These are phyloP conservation scores for Sugiyamaella chiloensis DNA, from an alignment of 805 yeast genomes.

Conservation along the genomic window DNA sequence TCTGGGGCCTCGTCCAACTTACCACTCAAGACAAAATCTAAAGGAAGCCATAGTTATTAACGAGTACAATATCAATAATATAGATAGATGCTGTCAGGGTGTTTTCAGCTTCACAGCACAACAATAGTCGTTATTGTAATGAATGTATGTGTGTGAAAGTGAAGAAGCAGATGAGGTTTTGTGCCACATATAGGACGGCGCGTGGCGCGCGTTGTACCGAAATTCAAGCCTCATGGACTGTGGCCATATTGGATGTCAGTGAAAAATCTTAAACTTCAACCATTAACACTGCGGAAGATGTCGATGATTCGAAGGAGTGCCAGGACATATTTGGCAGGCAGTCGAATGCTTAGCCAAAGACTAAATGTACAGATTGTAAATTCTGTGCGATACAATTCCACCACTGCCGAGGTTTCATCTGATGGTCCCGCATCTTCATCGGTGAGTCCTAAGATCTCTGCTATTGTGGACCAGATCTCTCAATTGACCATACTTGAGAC, in stretches of 20 bases:
- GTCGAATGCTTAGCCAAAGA: background rate
- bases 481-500: constrained; percentile 91
- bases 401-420: constrained; percentile 29
- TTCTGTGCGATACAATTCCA: constrained; percentile 38
- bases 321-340: background rate
- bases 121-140: too few relatives aligned
- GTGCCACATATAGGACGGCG: too few relatives aligned
- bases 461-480: constrained; percentile 88
- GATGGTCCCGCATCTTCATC: constrained; percentile 44
- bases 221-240: too few relatives aligned
- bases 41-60: constrained; percentile 70
- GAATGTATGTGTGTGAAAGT: too few relatives aligned
- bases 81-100: too few relatives aligned
- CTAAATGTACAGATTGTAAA: background rate
- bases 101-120: too few relatives aligned
- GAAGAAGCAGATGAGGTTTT: too few relatives aligned
- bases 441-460: constrained; percentile 82
- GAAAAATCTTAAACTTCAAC: background rate
- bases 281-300: background rate
- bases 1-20: too few relatives aligned
- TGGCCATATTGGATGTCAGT: too few relatives aligned
- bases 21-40: constrained; percentile 92
- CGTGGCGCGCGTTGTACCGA: too few relatives aligned
- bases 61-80: too few relatives aligned
- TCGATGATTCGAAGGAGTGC: constrained; percentile 4